A percentile compares a stretch with the other conserved stretches of the same genome.
Evolutionary conservation across 352 stramenopile genomes (phyloP).

Genomic region (Saprolegnia diclina): DNA sequence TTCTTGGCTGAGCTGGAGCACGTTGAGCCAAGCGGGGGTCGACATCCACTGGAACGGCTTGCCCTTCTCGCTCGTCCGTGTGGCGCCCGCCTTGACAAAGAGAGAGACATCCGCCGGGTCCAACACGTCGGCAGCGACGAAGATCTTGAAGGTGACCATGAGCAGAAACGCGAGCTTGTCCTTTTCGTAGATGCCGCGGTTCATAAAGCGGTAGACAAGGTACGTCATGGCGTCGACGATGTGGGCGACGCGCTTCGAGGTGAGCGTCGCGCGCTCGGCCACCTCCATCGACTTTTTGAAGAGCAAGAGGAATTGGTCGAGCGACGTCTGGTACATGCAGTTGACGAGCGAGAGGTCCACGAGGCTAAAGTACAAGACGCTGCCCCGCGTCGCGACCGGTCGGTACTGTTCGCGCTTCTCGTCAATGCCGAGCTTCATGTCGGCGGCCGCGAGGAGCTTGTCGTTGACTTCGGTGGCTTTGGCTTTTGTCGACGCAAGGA

Average conservation of each 20-base stretch:
- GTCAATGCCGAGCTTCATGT: conserved; percentile 85
- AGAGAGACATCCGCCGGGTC: conserved; percentile 52
- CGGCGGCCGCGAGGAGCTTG: conserved; percentile 81
- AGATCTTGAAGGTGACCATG: conserved; percentile 68
- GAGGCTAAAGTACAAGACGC: conserved; percentile 87
- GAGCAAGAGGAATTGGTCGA: conserved; percentile 86
- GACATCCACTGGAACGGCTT: conserved; percentile 73
- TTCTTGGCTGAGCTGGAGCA: conserved; percentile 55
- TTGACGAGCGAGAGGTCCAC: conserved; percentile 86
- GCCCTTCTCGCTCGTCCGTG: conserved; percentile 45
- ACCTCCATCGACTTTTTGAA: conserved; percentile 81
- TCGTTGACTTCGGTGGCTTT: conserved; percentile 88
- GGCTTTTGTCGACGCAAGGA: conserved; percentile 84
- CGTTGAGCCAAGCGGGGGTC: conserved; percentile 59
- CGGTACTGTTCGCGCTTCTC: conserved; percentile 90
- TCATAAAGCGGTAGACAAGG: conserved; percentile 65
- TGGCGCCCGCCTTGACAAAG: conserved; percentile 64
- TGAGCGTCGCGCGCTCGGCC: conserved; percentile 66
- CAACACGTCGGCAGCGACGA: conserved; percentile 56
- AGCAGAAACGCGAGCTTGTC: conserved; percentile 72
- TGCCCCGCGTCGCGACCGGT: conserved; percentile 78
- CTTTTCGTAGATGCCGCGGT: conserved; percentile 66
- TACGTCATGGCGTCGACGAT: conserved; percentile 87
- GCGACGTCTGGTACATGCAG: conserved; percentile 85
- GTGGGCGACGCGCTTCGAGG: conserved; percentile 80